Base-by-base conservation (phyloP, 2,329 filamentous ascomycete species). In the Nothomitra cinnamomea region DNA sequence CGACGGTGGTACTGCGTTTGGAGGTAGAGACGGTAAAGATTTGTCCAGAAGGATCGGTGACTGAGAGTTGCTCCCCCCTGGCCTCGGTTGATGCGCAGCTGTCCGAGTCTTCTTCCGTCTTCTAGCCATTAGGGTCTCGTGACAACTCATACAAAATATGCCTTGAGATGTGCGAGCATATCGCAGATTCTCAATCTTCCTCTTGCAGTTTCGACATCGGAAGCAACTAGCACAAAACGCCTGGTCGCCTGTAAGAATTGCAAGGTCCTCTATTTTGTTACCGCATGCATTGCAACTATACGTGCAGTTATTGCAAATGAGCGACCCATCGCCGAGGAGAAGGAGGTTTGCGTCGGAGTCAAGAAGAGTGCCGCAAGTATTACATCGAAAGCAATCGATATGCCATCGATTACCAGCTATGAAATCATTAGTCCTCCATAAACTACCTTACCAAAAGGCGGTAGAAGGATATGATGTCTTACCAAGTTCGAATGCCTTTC, bases 231-330 rank as follows among this genome's bases (percentile, higher is more conserved):
- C 88, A 69, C 92, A 98, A 66, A 95, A 98, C 45, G 92, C 92
- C 70, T 98, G 90, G 64, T 98, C 92, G 59, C 92, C 92, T 0
- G 92, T 98, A 60, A 98, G 75, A 66, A 98, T 98, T 58, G 92
- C 92, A 57, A 96, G 75, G 66, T 98, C 92, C 67, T 98, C 92
- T 60, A 98, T 98, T 74, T 98, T 98, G 73, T 94, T 90, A 56
- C 82, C 82, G 69, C 92, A 98, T 53, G 89, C 89, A 68, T 82
- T 95, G 74, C 92, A 98, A 75, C 89, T 95, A 69, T 98, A 98
- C 53, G 92, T 96, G 72, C 92, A 98, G 69, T 95, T 95, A 72
- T 95, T 96, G 76, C 92, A 98, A 61, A 98, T 96, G 60, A 98
- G 80, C 17, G 90, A 96, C 59, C 92, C 92, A 71, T 98, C 92